A percentile compares a stretch with the other conserved stretches of the same genome.
Evolutionary conservation across 2,329 filamentous ascomycete species (phyloP).

Genomic region (Tricladium varicosporioides): DNA sequence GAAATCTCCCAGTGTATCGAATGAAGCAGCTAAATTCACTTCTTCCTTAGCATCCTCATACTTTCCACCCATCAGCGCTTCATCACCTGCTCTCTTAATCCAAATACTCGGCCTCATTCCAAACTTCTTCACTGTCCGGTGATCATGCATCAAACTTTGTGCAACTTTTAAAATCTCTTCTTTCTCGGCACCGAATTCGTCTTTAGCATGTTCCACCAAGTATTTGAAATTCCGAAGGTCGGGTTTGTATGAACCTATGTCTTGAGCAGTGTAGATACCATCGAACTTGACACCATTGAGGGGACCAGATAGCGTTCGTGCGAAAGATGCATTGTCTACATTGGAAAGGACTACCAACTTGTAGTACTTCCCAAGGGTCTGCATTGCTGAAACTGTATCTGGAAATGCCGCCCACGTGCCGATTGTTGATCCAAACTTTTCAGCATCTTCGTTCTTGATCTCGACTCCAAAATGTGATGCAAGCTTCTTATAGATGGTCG

Average conservation of each 20-base stretch:
- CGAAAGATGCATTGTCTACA: conserved; percentile 53
- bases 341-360: conserved; percentile 57
- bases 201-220: conserved; percentile 53
- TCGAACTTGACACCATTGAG: conserved; percentile 54
- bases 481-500: conserved; percentile 37
- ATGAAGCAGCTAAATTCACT: conserved; percentile 5
- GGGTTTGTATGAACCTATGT: conserved; percentile 72
- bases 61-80: conserved; percentile 8
- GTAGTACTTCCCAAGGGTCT: conserved; percentile 42
- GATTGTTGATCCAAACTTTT: conserved; percentile 43
- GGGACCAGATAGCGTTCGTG: conserved; percentile 41
- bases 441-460: conserved; percentile 28
- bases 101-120: conserved; percentile 8
- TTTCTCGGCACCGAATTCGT: conserved; percentile 55
- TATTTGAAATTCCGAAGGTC: conserved; percentile 63
- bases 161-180: conserved; percentile 62
- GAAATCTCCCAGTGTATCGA: conserved; percentile 7
- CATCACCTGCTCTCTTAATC: conserved; percentile 9
- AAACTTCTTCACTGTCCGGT: conserved; percentile 52
- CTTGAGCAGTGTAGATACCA: conserved; percentile 64
- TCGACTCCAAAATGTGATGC: conserved; percentile 35
- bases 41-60: conserved; percentile 3
- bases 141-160: conserved; percentile 69
- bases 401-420: conserved; percentile 47
- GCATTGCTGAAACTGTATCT: conserved; percentile 47